phyloP scores from a whole-genome alignment of 345 rosid species.

The Litchi chinensis region DNA sequence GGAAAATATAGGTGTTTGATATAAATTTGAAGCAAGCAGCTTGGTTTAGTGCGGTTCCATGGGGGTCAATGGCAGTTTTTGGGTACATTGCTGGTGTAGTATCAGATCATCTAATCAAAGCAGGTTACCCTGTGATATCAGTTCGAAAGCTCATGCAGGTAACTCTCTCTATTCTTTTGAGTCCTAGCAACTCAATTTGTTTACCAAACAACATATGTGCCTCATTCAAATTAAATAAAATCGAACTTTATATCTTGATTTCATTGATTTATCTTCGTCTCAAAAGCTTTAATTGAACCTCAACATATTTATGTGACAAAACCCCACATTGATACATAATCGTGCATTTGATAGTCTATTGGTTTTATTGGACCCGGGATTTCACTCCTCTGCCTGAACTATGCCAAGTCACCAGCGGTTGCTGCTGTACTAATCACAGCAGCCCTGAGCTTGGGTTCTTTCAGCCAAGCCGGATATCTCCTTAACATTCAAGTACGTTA shows the following conservation, averaged over 20 bases:
- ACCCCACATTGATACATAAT: constrained; percentile 1
- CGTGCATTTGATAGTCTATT: constrained; percentile 52
- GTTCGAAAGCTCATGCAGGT: constrained; percentile 98
- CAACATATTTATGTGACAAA: not conserved
- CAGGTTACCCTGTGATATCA: constrained; percentile 71
- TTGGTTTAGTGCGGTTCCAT: constrained; percentile 97
- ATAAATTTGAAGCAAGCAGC: constrained; percentile 96
- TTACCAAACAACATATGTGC: not conserved
- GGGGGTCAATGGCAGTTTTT: constrained; percentile 90
- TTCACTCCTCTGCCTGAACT: constrained; percentile 77
- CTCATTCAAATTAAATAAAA: not conserved
- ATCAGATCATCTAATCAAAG: constrained; percentile 67
- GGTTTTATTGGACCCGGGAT: constrained; percentile 92
- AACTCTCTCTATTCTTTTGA: not conserved
- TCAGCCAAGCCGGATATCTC: constrained; percentile 98
- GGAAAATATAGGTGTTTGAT: constrained; percentile 58
- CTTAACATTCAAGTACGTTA: constrained; percentile 89
- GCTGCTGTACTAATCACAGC: constrained; percentile 68
- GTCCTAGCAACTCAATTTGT: not conserved
- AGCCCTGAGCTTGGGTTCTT: constrained; percentile 88
- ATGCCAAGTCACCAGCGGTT: constrained; percentile 61
- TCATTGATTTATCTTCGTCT: not conserved
- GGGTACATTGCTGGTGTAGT: constrained; percentile 80
- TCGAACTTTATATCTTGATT: not conserved
- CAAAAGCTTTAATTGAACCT: not conserved